Evolutionary conservation across 116 monocot species (phyloP).

Genomic region (Dioscorea cayenensis): DNA sequence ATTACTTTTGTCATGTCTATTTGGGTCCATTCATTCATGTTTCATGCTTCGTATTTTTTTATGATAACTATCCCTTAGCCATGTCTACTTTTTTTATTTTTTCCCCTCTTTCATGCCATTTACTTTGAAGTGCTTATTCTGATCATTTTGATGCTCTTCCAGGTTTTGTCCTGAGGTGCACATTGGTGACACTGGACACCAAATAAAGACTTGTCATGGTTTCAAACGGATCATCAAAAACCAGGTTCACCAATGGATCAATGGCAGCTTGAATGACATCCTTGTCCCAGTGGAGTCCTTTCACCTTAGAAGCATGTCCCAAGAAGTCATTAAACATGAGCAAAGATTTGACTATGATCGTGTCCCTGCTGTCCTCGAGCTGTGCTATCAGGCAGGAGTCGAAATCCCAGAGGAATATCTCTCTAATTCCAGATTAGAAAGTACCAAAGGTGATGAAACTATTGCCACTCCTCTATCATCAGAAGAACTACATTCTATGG

Average conservation of each 20-base stretch:
- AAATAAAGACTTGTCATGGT: constrained; percentile 66
- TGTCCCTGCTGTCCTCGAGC: constrained; percentile 74
- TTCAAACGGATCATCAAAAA: constrained; percentile 53
- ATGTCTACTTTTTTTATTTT: no score
- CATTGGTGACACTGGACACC: constrained; percentile 59
- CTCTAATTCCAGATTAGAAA: background rate
- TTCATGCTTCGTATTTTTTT: no score
- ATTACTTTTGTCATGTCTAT: no score
- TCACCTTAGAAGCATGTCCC: constrained; percentile 64
- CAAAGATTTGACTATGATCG: constrained; percentile 67
- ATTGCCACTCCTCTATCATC: background rate
- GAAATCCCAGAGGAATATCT: constrained; percentile 27
- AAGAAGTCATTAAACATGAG: constrained; percentile 68
- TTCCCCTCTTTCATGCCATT: background rate
- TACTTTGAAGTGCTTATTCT: constrained; percentile 1
- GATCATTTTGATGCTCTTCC: background rate
- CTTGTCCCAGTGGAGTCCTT: constrained; percentile 66
- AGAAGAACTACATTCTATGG: constrained; percentile 27
- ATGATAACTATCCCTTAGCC: no score
- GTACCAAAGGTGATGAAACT: background rate
- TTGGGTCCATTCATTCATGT: no score
- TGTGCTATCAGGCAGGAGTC: constrained; percentile 86
- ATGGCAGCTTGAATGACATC: constrained; percentile 54
- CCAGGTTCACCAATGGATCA: constrained; percentile 48
- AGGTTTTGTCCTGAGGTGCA: constrained; percentile 87